Conservation (phyloP, 345 rosid species). For the Microcos paniculata region DNA sequence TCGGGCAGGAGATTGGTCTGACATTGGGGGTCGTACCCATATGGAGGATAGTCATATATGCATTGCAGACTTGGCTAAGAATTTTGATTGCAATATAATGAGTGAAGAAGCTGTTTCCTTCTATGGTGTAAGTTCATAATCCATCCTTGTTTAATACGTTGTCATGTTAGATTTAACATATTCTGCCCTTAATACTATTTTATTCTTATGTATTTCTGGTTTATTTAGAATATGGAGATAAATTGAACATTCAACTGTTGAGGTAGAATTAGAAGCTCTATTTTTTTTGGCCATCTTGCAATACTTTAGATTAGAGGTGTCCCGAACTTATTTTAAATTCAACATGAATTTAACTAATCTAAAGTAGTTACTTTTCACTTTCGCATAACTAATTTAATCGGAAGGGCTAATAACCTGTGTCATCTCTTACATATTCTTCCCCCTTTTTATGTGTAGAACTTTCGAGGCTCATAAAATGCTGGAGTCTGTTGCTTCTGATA, state of each 20-base stretch:
- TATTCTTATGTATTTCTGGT: not conserved
- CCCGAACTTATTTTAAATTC: no score
- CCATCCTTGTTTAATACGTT: not conserved
- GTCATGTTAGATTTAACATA: not conserved
- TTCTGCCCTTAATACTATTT: not conserved
- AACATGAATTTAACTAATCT: no score
- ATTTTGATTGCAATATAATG: slow-evolving; percentile 37
- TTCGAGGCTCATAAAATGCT: not conserved
- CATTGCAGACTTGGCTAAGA: slow-evolving; percentile 63
- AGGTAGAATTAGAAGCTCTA: not conserved
- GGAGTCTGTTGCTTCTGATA: not conserved
- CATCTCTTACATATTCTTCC: not conserved
- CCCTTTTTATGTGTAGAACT: not conserved
- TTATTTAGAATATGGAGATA: not conserved
- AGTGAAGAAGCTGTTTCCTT: slow-evolving; percentile 52
- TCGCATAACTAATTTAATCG: not conserved
- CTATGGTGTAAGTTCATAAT: slow-evolving; percentile 59
- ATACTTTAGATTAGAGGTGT: not conserved
- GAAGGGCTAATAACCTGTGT: not conserved
- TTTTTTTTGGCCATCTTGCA: not conserved
- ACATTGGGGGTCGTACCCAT: slow-evolving; percentile 53
- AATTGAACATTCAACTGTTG: not conserved
- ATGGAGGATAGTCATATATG: slow-evolving; percentile 91
- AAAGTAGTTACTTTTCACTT: no score
- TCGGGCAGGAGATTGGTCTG: slow-evolving; percentile 82